phyloP scores from a whole-genome alignment of 2,329 filamentous ascomycete species.

The Arthrinium phaeospermum region DNA sequence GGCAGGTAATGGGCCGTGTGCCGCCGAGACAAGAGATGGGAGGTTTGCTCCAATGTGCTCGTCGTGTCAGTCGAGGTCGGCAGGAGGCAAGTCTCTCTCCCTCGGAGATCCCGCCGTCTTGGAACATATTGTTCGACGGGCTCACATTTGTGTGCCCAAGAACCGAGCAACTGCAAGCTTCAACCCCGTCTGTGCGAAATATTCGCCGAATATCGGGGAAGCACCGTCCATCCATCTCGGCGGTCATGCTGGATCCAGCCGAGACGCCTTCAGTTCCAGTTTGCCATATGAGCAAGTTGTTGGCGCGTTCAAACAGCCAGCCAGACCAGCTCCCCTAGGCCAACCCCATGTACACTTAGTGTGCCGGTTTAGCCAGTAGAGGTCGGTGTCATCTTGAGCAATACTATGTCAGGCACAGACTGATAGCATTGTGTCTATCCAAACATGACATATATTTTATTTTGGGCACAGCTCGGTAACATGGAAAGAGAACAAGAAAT shows the following conservation, averaged over 20 bases:
- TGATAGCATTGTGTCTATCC: background rate
- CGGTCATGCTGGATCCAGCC: background rate
- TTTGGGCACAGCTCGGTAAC: background rate
- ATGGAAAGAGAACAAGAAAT: background rate
- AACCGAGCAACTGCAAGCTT: background rate
- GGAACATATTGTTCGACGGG: background rate
- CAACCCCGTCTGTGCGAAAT: background rate
- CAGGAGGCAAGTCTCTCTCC: background rate
- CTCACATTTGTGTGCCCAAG: background rate
- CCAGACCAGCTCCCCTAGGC: background rate
- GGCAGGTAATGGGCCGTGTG: background rate
- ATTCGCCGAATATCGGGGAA: background rate
- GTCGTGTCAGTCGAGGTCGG: background rate
- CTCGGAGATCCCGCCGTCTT: background rate
- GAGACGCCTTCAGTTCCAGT: background rate
- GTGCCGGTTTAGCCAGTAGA: background rate
- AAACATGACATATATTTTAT: background rate
- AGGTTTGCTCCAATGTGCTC: background rate
- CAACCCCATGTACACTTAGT: background rate
- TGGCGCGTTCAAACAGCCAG: background rate
- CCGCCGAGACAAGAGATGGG: background rate
- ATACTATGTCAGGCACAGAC: too few relatives aligned
- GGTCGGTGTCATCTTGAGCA: background rate
- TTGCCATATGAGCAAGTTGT: background rate
- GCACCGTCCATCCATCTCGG: background rate